A percentile compares a stretch with the other conserved stretches of the same genome.
Evolutionary conservation across 192 early-diverging fungal genomes (phyloP).

Genomic region (Linnemannia exigua): DNA sequence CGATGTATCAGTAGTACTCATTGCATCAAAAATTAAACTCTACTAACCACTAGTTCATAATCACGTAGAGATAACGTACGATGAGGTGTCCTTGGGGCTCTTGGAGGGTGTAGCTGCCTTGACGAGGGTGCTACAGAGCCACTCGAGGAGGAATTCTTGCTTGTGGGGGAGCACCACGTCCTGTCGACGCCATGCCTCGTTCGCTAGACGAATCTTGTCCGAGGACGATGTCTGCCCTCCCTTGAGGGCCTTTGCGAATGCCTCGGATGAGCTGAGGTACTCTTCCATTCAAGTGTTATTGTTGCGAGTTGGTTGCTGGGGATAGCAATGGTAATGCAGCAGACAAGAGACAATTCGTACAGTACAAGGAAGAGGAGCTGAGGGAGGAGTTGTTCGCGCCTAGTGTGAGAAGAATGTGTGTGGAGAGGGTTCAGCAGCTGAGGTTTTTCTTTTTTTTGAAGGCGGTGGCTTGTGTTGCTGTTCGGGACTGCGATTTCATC

Average conservation of each 20-base stretch:
- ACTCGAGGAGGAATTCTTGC: constrained; percentile 58
- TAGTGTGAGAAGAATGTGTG: background rate
- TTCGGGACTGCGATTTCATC: constrained; percentile 6
- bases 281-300: constrained; percentile 31
- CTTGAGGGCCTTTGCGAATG: constrained; percentile 55
- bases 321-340: background rate
- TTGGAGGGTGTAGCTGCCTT: constrained; percentile 44
- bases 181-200: constrained; percentile 38
- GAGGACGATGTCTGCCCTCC: constrained; percentile 28
- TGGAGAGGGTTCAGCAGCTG: background rate
- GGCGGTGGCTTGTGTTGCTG: background rate
- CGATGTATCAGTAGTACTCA: background rate
- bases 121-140: constrained; percentile 51
- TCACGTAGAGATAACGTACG: constrained; percentile 18
- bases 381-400: background rate
- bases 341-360: background rate
- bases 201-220: constrained; percentile 52
- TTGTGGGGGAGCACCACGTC: constrained; percentile 55
- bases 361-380: background rate
- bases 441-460: constrained; percentile 13
- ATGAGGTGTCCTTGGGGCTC: constrained; percentile 22
- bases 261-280: constrained; percentile 49
- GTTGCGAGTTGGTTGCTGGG: background rate
- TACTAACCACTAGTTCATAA: no score
- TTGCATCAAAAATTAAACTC: no score